Base-by-base conservation (phyloP, 495 filamentous ascomycete genomes). In the Penicillium tannophilum region DNA sequence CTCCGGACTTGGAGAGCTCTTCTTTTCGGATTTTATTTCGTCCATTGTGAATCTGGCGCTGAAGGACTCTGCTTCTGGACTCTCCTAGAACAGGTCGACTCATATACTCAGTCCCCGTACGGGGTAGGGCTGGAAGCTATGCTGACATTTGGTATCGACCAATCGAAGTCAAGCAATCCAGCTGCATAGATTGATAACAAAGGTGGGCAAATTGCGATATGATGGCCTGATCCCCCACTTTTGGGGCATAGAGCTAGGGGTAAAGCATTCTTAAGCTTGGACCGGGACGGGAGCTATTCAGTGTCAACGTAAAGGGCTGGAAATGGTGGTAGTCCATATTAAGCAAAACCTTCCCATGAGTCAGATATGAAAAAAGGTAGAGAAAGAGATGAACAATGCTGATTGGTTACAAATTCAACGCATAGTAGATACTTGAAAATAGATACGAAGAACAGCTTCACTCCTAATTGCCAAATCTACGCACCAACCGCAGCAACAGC, bases 401-500 rank as follows among this genome's bases (percentile, higher is more conserved):
- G 4, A 28, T 28, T 28, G 28, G 8, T 36, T 9, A 3, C 9
- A 10, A 11, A 14, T 12, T 36, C 10, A 14, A 7, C 12, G 33
- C 33, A 36, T 3, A 36, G 33, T 36, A 36, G 6, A 36, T 36
- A 36, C 33, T 11, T 3, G 12, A 36, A 36, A 36, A 12, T 36
- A 36, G 33, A 14, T 36, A 35, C 8, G 9, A 4, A 4, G 11
- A 35, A 35, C 1, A n/a, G 5, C 36, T n/a, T n/a, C 9, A 6
- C 54, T 19, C 2, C 6, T 3, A 2, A 28, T 3, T 28, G 6
- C 26, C 26, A n/a, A 2, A 9, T 26, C 20, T 63, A 70, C 14
- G 63, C 68, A 10, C 62, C 60, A 31, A 70, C 65, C 6, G 60
- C 45, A 33, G 63, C 55, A 0, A 61, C 41, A 19, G 54, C 35